These are phyloP conservation scores for Mycosphaerelloides madeirae DNA, from an alignment of 2,329 filamentous ascomycete genomes.

Conservation along the genomic window DNA sequence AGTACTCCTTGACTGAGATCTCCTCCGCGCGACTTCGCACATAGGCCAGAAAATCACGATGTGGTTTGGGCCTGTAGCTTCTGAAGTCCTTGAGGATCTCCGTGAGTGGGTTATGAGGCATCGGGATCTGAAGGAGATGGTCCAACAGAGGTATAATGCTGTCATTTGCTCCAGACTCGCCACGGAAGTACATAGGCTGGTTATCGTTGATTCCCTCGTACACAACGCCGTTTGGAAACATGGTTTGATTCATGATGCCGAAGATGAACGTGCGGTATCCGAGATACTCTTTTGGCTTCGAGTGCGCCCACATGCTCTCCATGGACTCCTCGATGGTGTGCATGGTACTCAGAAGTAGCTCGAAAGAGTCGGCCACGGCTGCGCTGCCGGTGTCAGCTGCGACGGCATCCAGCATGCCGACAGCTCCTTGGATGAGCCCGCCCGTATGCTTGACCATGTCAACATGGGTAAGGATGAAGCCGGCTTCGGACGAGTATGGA, in stretches of 20 bases:
- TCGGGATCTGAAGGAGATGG: constrained; percentile 76
- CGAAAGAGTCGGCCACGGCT: constrained; percentile 22
- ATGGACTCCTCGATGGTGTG: constrained; percentile 30
- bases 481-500: constrained; percentile 81
- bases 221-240: constrained; percentile 88
- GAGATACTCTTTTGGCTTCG: constrained; percentile 76
- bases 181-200: constrained; percentile 74
- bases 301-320: constrained; percentile 78
- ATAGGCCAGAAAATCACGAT: constrained; percentile 75
- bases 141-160: constrained; percentile 85
- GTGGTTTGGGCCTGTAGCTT: constrained; percentile 81
- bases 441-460: constrained; percentile 91
- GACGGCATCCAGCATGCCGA: constrained; percentile 58
- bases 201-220: constrained; percentile 70
- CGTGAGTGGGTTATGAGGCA: constrained; percentile 86
- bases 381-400: constrained; percentile 18
- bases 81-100: constrained; percentile 85
- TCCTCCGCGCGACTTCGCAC: constrained; percentile 53
- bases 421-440: constrained; percentile 66
- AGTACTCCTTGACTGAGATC: constrained; percentile 56
- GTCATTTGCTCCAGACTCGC: constrained; percentile 91
- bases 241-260: constrained; percentile 85
- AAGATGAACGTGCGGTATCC: constrained; percentile 96
- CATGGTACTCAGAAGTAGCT: constrained; percentile 31
- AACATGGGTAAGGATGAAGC: constrained; percentile 92